Evolutionary conservation across 2,329 filamentous ascomycete species (phyloP).

Genomic region (Knufia fluminis): DNA sequence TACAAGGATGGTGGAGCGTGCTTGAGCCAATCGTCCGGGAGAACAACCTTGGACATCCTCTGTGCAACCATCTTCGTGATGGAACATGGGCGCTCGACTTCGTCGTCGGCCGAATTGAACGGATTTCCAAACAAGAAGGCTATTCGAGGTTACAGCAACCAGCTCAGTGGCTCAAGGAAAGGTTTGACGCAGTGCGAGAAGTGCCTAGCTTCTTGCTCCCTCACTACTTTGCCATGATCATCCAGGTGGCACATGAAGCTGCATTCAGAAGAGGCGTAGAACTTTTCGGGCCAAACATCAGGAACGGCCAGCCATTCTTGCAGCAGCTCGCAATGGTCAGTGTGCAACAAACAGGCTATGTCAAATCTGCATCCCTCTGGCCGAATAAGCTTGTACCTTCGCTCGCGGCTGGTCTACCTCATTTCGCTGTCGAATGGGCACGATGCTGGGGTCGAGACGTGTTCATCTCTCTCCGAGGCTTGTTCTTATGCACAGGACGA

Average conservation of each 20-base stretch:
- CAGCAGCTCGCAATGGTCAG: constrained; percentile 86
- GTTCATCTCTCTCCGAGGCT: constrained; percentile 85
- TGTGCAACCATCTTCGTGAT: constrained; percentile 85
- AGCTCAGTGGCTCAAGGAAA: constrained; percentile 68
- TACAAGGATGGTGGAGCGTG: constrained; percentile 98
- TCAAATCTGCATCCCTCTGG: constrained; percentile 85
- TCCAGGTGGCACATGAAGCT: constrained; percentile 79
- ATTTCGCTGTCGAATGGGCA: constrained; percentile 90
- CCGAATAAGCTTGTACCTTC: constrained; percentile 76
- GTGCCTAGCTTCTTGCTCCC: constrained; percentile 86
- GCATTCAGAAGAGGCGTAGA: constrained; percentile 69
- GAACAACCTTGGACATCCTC: constrained; percentile 84
- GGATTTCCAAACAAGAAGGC: constrained; percentile 54
- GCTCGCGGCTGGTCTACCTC: constrained; percentile 82
- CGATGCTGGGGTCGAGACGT: constrained; percentile 96
- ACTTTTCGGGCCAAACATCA: constrained; percentile 68
- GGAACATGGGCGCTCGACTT: constrained; percentile 92
- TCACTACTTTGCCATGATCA: constrained; percentile 81
- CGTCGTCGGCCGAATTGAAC: constrained; percentile 66
- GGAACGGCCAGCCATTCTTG: constrained; percentile 76
- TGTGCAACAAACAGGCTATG: constrained; percentile 78
- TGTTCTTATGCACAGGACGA: constrained; percentile 84
- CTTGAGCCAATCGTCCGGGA: constrained; percentile 73
- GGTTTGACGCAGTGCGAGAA: constrained; percentile 74
- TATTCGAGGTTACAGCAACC: constrained; percentile 56